phyloP scores from a whole-genome alignment of 352 stramenopile genomes.

The Pythium dissimile region DNA sequence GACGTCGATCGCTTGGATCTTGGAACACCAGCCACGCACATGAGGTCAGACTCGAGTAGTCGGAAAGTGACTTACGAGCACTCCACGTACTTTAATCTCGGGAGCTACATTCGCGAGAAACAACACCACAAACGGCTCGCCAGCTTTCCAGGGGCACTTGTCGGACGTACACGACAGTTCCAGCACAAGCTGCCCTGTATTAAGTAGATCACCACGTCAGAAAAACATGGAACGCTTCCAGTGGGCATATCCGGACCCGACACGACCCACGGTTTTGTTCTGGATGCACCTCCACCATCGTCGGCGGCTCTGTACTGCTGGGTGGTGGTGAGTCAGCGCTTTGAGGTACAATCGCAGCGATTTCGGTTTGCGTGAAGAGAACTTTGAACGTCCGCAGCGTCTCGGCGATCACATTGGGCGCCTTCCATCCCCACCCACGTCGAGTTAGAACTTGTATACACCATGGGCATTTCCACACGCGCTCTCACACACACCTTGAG shows the following conservation, averaged over 20 bases:
- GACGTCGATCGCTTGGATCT: conserved; percentile 23
- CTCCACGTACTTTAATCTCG: conserved; percentile 23
- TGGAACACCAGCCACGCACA: not conserved
- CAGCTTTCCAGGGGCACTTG: conserved; percentile 40
- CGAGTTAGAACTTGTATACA: no score
- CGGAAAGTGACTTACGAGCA: not conserved
- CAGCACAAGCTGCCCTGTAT: conserved; percentile 41
- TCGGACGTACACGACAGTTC: conserved; percentile 23
- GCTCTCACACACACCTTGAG: conserved; percentile 36
- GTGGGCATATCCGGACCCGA: no score
- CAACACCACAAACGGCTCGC: conserved; percentile 41
- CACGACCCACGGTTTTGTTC: conserved; percentile 36
- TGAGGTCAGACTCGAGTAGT: not conserved
- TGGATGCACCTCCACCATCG: conserved; percentile 21
- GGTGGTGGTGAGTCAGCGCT: not conserved
- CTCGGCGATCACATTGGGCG: conserved; percentile 21
- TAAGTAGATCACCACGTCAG: not conserved
- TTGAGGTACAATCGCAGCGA: not conserved
- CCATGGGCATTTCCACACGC: not conserved
- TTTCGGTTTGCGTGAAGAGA: conserved; percentile 8
- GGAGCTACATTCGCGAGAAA: conserved; percentile 17
- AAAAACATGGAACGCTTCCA: no score
- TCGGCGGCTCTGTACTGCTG: not conserved
- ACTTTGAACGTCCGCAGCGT: conserved; percentile 14
- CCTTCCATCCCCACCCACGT: not conserved